phyloP scores from a whole-genome alignment of 345 rosid genomes.

The Eucalyptus curtisii region DNA sequence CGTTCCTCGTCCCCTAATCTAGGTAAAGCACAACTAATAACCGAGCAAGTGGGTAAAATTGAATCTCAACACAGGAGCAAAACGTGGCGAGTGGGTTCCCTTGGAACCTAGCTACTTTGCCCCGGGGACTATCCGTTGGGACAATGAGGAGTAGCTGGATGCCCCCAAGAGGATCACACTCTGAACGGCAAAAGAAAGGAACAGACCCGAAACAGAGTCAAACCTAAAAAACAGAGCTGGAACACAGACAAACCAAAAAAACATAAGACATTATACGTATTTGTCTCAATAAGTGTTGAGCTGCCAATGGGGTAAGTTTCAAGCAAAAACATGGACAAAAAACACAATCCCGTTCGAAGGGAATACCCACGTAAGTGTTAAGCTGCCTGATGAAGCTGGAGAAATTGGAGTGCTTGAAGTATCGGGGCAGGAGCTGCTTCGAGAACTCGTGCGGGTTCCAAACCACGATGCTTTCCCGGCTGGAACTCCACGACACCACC shows the following conservation, averaged over 20 bases:
- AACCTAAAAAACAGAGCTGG: not conserved
- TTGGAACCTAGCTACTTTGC: not conserved
- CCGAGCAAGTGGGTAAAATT: not conserved
- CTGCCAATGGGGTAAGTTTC: not conserved
- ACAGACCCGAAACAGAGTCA: not conserved
- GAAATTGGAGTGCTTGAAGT: conserved; percentile 64
- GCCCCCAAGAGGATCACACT: not conserved
- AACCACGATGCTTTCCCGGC: conserved; percentile 32
- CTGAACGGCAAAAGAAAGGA: not conserved
- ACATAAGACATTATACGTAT: not conserved
- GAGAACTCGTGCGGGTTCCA: conserved; percentile 39
- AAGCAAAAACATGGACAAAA: not conserved
- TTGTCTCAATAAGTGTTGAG: too few relatives aligned
- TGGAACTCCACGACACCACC: conserved; percentile 16
- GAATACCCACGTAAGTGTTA: conserved; percentile 39
- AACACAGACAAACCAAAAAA: not conserved
- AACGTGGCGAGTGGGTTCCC: not conserved
- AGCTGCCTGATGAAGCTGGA: conserved; percentile 65
- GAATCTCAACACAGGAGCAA: not conserved
- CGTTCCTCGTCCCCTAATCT: not conserved
- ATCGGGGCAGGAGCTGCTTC: conserved; percentile 31
- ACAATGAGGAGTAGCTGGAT: not conserved
- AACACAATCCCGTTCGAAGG: not conserved
- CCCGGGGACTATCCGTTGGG: not conserved
- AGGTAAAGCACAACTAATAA: not conserved